Conservation (phyloP, 257 asterid genomes). For the Scutellaria baicalensis region DNA sequence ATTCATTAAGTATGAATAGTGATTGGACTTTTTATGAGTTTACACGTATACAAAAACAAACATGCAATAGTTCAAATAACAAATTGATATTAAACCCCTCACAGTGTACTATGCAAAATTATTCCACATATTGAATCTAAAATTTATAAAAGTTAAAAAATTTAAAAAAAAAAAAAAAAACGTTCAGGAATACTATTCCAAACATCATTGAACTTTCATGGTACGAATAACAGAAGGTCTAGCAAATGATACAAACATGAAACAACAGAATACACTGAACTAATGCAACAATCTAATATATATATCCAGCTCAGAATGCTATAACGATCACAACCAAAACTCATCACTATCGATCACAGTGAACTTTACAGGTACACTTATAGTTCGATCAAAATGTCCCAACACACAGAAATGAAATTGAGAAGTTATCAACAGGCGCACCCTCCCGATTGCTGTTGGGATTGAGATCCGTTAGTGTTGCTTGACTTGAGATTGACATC, state of each 20-base stretch:
- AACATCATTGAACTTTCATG: background rate
- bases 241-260: slow-evolving; percentile 30
- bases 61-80: too few species aligned
- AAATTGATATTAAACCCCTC: too few species aligned
- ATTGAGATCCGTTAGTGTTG: slow-evolving; percentile 55
- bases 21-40: too few species aligned
- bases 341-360: background rate
- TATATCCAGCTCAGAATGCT: slow-evolving; percentile 2
- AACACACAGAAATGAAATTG: background rate
- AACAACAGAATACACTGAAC: slow-evolving; percentile 18
- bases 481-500: slow-evolving; percentile 89
- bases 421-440: slow-evolving; percentile 64
- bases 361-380: slow-evolving; percentile 19
- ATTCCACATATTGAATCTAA: too few species aligned
- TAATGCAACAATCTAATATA: slow-evolving; percentile 11
- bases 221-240: background rate
- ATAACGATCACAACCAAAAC: slow-evolving; percentile 19
- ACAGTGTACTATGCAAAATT: too few species aligned
- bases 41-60: too few species aligned
- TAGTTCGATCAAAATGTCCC: slow-evolving; percentile 1
- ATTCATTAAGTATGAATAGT: too few species aligned
- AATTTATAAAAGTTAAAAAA: too few species aligned
- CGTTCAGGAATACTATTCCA: too few species aligned
- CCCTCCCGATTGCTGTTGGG: slow-evolving; percentile 82
- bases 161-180: too few species aligned